Percentiles rank a stretch among this genome's conserved stretches.
Evolutionary conservation across 352 stramenopile genomes (phyloP).

Genomic region (Phytophthora tubulina): DNA sequence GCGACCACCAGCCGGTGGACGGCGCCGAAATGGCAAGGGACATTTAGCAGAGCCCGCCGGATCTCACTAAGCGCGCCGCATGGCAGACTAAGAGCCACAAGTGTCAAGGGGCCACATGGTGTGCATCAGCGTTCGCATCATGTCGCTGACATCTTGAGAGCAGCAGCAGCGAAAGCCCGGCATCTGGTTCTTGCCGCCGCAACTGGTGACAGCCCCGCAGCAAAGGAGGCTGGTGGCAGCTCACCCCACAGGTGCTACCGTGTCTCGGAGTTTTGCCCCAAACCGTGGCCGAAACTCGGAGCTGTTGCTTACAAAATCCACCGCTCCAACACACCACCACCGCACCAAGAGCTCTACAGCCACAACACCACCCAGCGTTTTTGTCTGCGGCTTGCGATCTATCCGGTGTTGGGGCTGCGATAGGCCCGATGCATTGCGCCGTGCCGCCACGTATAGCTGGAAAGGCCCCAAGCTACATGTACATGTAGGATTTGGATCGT

Average conservation of each 20-base stretch:
- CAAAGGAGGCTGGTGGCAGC: neutral
- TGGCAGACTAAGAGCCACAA: slow-evolving; percentile 38
- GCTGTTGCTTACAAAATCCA: slow-evolving; percentile 26
- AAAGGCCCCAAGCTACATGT: slow-evolving; percentile 16
- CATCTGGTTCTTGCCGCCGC: slow-evolving; percentile 17
- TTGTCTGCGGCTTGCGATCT: slow-evolving; percentile 30
- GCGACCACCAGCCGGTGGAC: slow-evolving; percentile 28
- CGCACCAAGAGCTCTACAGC: neutral
- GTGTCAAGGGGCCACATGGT: slow-evolving; percentile 39
- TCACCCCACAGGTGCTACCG: slow-evolving; percentile 24
- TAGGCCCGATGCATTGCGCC: slow-evolving; percentile 24
- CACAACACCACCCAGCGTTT: slow-evolving; percentile 17
- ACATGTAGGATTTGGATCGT: slow-evolving; percentile 13
- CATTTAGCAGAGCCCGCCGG: slow-evolving; percentile 43
- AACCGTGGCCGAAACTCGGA: neutral
- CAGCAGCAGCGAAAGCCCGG: slow-evolving; percentile 27
- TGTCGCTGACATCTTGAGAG: slow-evolving; percentile 47
- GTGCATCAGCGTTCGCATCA: slow-evolving; percentile 36
- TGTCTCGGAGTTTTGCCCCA: slow-evolving; percentile 28
- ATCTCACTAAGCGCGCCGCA: slow-evolving; percentile 27
- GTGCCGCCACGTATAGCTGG: slow-evolving; percentile 31
- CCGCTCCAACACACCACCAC: neutral
- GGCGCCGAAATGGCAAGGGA: slow-evolving; percentile 40
- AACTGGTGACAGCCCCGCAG: slow-evolving; percentile 19
- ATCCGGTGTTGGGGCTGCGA: slow-evolving; percentile 34